Percentiles rank a stretch among this genome's conserved stretches.
phyloP scores from a whole-genome alignment of 306 rosid genomes.

The Myrica gale region DNA sequence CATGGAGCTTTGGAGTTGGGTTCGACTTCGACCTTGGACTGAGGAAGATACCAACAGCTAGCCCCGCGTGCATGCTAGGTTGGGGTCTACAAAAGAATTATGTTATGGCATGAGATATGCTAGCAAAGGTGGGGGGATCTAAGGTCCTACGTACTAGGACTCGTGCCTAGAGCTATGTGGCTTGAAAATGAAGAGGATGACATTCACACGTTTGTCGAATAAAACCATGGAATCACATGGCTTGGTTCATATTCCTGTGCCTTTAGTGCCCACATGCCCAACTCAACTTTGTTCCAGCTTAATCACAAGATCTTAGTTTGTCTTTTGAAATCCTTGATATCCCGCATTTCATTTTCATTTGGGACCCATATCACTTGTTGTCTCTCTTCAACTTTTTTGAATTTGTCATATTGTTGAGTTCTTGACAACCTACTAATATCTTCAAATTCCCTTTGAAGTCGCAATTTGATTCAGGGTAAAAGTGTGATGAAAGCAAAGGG shows the following conservation, averaged over 20 bases:
- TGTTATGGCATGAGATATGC: background rate
- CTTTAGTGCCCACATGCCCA: constrained; percentile 49
- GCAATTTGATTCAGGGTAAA: background rate
- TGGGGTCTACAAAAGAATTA: background rate
- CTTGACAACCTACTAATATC: background rate
- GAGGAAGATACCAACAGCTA: background rate
- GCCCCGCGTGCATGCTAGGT: constrained; percentile 24
- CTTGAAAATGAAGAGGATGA: constrained; percentile 29
- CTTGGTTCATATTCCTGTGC: constrained; percentile 27
- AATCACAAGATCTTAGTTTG: constrained; percentile 34
- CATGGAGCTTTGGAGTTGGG: background rate
- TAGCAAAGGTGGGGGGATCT: constrained; percentile 7
- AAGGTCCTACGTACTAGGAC: constrained; percentile 34
- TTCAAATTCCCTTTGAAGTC: background rate
- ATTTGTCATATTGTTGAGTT: background rate
- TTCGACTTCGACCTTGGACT: constrained; percentile 7
- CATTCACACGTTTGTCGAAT: constrained; percentile 65
- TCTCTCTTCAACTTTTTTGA: constrained; percentile 5
- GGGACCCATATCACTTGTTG: constrained; percentile 44
- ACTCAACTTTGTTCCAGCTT: constrained; percentile 41
- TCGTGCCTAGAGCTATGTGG: constrained; percentile 37
- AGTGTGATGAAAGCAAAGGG: constrained; percentile 4
- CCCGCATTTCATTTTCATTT: constrained; percentile 10
- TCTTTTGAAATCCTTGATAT: constrained; percentile 30
- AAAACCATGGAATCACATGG: constrained; percentile 64